Base-by-base conservation (phyloP, 768 basidiomycete genomes). In the Floccularia luteovirens region DNA sequence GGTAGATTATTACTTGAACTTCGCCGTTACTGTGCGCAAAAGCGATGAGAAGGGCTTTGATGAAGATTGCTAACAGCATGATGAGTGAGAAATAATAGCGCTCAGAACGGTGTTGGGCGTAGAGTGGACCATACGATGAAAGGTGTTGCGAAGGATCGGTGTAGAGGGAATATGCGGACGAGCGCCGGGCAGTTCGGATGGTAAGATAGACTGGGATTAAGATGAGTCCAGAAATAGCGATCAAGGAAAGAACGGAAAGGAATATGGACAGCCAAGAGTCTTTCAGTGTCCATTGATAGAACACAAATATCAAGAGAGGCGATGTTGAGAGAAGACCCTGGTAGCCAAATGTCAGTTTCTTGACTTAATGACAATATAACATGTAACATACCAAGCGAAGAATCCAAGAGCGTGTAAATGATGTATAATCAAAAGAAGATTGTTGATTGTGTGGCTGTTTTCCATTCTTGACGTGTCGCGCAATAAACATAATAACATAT, bases 271-370 rank as follows among this genome's bases (percentile, higher is more conserved):
- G 69, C 82, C 89, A 90, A 0, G 91, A 92, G 59, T 97, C 91
- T 43, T 75, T 64, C 46, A 92, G 66, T 0, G 86, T 88, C 89
- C 92, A 97, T 58, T 97, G 92, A 58, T 83, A 91, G 53, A 96
- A 75, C 5, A 77, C 67, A 48, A 96, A 89, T 45, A 85, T 75
- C 45, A 79, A 59, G 43, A 90, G 63, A 6, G 93, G 93, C 36
- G 76, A 64, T 48, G 79, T 66, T 19, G 70, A 61, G 32, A 88
- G 58, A n/a, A 91, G 58, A 12, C 69, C 75, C 81, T 84, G 36
- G n/a, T 10, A 5, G 7, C 41, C 12, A 31, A 36, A 13, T 38
- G 31, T 31, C 17, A 36, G 16, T 14, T 22, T n/a, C n/a, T n/a
- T 31, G 39, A 8, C 10, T 10, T 21, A 42, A 17, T 43, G 17